These are phyloP conservation scores for Rhizopogon roseolus DNA, from an alignment of 768 basidiomycete species.

Conservation along the genomic window DNA sequence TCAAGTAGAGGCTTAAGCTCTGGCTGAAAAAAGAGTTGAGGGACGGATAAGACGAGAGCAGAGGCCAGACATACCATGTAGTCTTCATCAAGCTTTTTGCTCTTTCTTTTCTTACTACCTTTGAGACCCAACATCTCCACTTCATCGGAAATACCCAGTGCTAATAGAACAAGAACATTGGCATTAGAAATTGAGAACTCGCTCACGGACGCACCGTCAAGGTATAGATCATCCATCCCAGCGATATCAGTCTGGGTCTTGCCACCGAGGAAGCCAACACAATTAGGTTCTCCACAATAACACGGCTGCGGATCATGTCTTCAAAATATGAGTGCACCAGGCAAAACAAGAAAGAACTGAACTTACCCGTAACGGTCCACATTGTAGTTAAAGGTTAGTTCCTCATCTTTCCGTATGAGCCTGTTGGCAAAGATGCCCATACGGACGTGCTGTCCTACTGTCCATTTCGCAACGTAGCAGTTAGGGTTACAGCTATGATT, in stretches of 20 bases:
- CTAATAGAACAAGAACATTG: constrained; percentile 31
- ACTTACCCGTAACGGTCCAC: constrained; percentile 97
- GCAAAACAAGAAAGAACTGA: background rate
- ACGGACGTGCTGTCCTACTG: constrained; percentile 79
- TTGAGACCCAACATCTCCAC: constrained; percentile 79
- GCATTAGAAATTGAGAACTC: background rate
- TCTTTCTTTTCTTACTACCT: constrained; percentile 83
- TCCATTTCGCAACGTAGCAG: constrained; percentile 98
- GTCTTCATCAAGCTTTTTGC: constrained; percentile 93
- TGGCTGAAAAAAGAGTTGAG: constrained; percentile 45
- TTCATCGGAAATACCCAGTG: constrained; percentile 92
- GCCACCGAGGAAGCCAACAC: constrained; percentile 93
- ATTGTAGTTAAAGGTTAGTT: constrained; percentile 98
- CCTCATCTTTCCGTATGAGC: constrained; percentile 70
- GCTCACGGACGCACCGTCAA: constrained; percentile 62
- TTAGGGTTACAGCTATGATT: constrained; percentile 99
- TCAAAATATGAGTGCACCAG: background rate
- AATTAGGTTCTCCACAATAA: constrained; percentile 93
- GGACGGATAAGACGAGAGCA: background rate
- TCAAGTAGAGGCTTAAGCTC: constrained; percentile 67
- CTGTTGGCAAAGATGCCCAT: constrained; percentile 99
- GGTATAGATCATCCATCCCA: constrained; percentile 90
- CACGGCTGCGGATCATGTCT: constrained; percentile 94
- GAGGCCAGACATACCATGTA: constrained; percentile 57
- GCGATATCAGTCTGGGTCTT: constrained; percentile 97